phyloP scores from a whole-genome alignment of 371 early-diverging fungal genomes.

The Mortierella sp. region DNA sequence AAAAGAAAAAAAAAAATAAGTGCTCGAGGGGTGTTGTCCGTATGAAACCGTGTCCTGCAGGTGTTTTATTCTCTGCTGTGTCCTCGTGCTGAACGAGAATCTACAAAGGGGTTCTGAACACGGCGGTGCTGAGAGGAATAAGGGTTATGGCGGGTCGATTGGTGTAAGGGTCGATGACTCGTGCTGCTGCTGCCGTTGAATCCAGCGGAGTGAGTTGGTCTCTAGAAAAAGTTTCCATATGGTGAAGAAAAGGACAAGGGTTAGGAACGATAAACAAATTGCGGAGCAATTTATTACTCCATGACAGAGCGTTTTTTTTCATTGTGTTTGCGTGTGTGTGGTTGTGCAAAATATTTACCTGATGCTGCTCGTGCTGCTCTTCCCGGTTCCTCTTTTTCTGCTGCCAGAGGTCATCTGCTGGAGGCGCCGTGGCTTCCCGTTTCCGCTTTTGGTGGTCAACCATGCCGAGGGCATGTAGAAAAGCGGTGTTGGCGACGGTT shows the following conservation, averaged over 20 bases:
- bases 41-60: not conserved
- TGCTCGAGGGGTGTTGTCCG: too few relatives aligned
- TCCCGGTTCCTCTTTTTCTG: slow-evolving; percentile 20
- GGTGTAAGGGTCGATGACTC: slow-evolving; percentile 10
- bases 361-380: not conserved
- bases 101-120: slow-evolving; percentile 29
- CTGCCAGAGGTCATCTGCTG: slow-evolving; percentile 21
- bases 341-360: too few relatives aligned
- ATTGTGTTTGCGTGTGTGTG: too few relatives aligned
- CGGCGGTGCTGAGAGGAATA: slow-evolving; percentile 15
- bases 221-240: not conserved
- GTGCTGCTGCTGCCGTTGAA: not conserved
- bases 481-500: slow-evolving; percentile 29
- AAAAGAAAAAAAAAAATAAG: not conserved
- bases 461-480: slow-evolving; percentile 35
- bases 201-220: not conserved
- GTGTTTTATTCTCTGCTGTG: slow-evolving; percentile 4
- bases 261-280: not conserved
- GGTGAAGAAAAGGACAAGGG: not conserved
- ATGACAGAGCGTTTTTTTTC: too few relatives aligned
- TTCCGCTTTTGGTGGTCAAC: slow-evolving; percentile 29
- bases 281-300: slow-evolving; percentile 7
- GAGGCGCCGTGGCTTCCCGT: slow-evolving; percentile 11
- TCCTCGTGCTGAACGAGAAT: slow-evolving; percentile 3
- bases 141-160: slow-evolving; percentile 20